Base-by-base conservation (phyloP, 768 basidiomycete species). In the Cyclocybe cylindracea region DNA sequence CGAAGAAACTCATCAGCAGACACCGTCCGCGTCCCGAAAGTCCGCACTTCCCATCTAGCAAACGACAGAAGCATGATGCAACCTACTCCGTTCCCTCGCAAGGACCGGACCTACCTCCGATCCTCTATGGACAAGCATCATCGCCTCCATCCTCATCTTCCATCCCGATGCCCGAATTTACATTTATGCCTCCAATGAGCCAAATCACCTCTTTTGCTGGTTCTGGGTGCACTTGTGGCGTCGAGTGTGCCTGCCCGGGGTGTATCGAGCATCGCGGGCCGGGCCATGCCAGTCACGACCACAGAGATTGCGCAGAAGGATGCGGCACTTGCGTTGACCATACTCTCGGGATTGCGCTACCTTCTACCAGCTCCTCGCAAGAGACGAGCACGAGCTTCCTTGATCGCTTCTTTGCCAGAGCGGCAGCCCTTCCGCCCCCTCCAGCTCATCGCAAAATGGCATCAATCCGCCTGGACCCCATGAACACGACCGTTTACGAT, bases 161-260 rank as follows among this genome's bases (percentile, higher is more conserved):
- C 29, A 50, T 62, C 10, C 44, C 66, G 19, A 62, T 74, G 19
- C 82, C 82, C 13, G 64, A 72, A 11, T 89, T 85, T 55, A 73
- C 76, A 18, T 65, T 68, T 10, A 85, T 89, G 66, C 84, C 86
- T 10, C 77, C 86, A 1, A 77, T 86, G 61, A 82, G 78, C 58
- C 70, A 74, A 39, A 76, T 86, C 39, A 70, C 72, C 16, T 84
- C 85, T 4, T 65, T 86, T 10, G 84, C 86, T 2, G 85, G 82
- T 10, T 78, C 86, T 2, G 86, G 85, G 2, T 91, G 89, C 62
- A 86, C 84, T 7, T 90, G 89, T 61, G 87, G 87, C 31, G 65
- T 81, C 39, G 69, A 71, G 37, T 91, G 89, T 61, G 77, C 77
- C 10, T 91, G 89, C 66, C 87, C 87, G 0, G 87, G 87, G 33